These are phyloP conservation scores for Paecilomyces formosus DNA, from an alignment of 2,329 filamentous ascomycete genomes.

Conservation along the genomic window DNA sequence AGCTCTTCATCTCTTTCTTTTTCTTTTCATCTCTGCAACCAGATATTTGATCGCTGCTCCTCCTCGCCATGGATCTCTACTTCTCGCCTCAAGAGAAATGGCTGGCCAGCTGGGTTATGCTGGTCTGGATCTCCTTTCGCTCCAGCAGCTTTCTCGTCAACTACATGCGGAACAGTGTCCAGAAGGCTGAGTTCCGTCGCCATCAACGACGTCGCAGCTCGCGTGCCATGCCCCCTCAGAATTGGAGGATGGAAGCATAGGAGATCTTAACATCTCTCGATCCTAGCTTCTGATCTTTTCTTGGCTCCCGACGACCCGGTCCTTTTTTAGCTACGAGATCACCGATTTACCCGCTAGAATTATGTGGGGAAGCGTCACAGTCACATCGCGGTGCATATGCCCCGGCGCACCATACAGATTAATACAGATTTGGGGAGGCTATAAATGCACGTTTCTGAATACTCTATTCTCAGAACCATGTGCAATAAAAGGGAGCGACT, in stretches of 20 bases:
- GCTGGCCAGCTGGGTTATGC: slow-evolving; percentile 6
- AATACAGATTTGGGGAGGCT: not conserved
- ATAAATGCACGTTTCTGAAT: not conserved
- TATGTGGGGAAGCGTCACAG: not conserved
- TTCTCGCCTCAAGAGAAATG: slow-evolving; percentile 9
- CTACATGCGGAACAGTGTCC: slow-evolving; percentile 1
- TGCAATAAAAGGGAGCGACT: not conserved
- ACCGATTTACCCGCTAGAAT: not conserved
- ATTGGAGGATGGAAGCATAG: not conserved
- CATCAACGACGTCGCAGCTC: slow-evolving; percentile 1
- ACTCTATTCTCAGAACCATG: not conserved
- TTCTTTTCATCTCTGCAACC: not conserved
- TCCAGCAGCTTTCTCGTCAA: slow-evolving; percentile 3
- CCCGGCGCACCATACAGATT: not conserved
- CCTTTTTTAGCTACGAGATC: not conserved
- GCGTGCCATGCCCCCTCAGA: not conserved
- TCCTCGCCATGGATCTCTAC: slow-evolving; percentile 7
- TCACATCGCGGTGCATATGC: not conserved
- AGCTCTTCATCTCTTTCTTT: not conserved
- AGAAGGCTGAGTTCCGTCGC: not conserved
- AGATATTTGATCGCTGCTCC: not conserved
- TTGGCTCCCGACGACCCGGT: not conserved
- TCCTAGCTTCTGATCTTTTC: not conserved
- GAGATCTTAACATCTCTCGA: not conserved
- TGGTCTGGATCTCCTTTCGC: slow-evolving; percentile 6